Evolutionary conservation across 2,329 filamentous ascomycete species (phyloP).

Genomic region (Apiospora marii): DNA sequence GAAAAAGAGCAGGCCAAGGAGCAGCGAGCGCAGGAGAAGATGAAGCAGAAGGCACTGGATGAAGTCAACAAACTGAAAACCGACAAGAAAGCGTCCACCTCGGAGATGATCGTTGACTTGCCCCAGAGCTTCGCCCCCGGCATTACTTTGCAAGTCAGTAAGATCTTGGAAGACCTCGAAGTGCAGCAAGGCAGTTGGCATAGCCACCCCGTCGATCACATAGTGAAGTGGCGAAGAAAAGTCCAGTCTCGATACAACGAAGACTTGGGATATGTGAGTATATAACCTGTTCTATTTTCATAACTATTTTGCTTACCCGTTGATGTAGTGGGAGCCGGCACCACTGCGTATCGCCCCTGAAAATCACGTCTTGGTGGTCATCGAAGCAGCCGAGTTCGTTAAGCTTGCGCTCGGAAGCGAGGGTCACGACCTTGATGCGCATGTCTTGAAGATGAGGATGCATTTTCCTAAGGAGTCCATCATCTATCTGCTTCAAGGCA

Average conservation of each 20-base stretch:
- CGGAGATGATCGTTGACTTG: conserved; percentile 81
- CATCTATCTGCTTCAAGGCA: conserved; percentile 77
- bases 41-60: conserved; percentile 69
- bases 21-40: conserved; percentile 68
- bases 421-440: conserved; percentile 61
- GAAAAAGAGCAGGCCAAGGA: conserved; percentile 68
- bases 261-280: conserved; percentile 54
- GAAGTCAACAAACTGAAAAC: conserved; percentile 77
- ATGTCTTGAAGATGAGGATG: conserved; percentile 63
- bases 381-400: conserved; percentile 72
- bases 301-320: background rate
- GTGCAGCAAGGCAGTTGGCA: conserved; percentile 56
- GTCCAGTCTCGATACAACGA: conserved; percentile 70
- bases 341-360: conserved; percentile 60
- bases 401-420: conserved; percentile 59
- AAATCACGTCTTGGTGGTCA: conserved; percentile 66
- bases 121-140: conserved; percentile 61
- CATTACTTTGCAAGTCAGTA: conserved; percentile 54
- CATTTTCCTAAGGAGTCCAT: conserved; percentile 61
- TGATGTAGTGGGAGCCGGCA: conserved; percentile 67
- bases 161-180: conserved; percentile 58
- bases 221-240: conserved; percentile 75
- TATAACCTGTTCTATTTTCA: background rate
- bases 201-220: conserved; percentile 53
- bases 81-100: conserved; percentile 75